These are phyloP conservation scores for Vitis amurensis DNA, from an alignment of 164 flowering plant genomes.

Conservation along the genomic window DNA sequence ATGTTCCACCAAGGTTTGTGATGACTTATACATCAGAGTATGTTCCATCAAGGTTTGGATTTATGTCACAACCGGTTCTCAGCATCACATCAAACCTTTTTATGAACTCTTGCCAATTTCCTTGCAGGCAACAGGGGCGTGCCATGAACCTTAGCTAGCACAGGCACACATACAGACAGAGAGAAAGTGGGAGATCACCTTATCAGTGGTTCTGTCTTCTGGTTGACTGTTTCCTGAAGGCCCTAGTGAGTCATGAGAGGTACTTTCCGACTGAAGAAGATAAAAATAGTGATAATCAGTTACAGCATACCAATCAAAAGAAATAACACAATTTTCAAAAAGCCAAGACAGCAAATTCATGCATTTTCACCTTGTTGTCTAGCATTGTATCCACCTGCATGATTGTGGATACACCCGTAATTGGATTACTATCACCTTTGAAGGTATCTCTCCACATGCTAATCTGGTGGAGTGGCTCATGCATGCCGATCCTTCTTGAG, in stretches of 20 bases:
- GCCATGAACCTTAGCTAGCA: too few relatives aligned
- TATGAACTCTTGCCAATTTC: too few relatives aligned
- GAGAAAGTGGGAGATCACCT: conserved; percentile 27
- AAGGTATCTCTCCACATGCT: conserved; percentile 43
- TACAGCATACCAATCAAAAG: neutral
- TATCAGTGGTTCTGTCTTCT: conserved; percentile 32
- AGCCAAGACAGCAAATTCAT: conserved; percentile 5
- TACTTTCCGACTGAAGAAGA: conserved; percentile 27
- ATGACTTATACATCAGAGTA: too few relatives aligned
- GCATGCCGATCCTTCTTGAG: conserved; percentile 41
- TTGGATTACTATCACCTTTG: conserved; percentile 25
- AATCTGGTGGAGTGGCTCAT: conserved; percentile 49
- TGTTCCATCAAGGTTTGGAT: too few relatives aligned
- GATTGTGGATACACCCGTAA: conserved; percentile 23
- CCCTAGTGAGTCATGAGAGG: conserved; percentile 26
- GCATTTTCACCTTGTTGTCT: conserved; percentile 34
- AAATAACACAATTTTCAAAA: neutral
- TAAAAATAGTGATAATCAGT: neutral
- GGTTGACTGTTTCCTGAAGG: conserved; percentile 36
- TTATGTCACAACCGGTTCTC: too few relatives aligned
- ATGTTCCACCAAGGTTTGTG: too few relatives aligned
- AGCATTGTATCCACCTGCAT: conserved; percentile 21
- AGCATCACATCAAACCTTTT: too few relatives aligned
- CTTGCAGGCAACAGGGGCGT: too few relatives aligned
- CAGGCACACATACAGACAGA: too few relatives aligned